A percentile compares a stretch with the other conserved stretches of the same genome.
Conservation (phyloP, 192 early-diverging fungal species). For the Haplosporangium gracile region DNA sequence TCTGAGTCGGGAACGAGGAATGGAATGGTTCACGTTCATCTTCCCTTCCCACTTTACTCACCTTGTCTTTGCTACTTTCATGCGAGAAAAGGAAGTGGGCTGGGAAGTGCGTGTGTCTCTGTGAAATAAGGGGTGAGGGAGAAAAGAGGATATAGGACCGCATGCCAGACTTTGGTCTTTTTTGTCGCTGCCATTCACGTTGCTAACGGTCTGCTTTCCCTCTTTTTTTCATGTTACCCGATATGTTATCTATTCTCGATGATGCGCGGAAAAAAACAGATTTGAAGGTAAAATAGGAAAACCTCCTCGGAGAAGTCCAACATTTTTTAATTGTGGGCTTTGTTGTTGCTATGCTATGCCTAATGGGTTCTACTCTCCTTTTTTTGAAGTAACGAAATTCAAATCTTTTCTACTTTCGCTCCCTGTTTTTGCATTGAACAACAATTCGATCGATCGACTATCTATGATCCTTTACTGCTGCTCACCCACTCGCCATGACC, state of each 20-base stretch:
- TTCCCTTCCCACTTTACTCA: not conserved
- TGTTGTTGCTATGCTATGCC: conserved; percentile 69
- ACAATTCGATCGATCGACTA: conserved; percentile 69
- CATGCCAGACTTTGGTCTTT: not conserved
- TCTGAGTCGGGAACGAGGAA: conserved; percentile 1
- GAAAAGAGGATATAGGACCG: not conserved
- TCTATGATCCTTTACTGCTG: conserved; percentile 75
- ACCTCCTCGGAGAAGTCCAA: conserved; percentile 26
- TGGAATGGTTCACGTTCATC: not conserved
- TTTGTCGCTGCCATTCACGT: not conserved
- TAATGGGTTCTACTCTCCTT: not conserved
- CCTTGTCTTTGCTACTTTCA: not conserved
- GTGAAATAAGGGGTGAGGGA: not conserved
- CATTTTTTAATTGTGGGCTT: conserved; percentile 68
- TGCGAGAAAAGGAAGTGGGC: not conserved
- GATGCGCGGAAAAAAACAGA: not conserved
- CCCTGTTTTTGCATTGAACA: conserved; percentile 24
- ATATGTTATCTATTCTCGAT: not conserved
- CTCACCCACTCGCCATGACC: conserved; percentile 61
- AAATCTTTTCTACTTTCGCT: conserved; percentile 54
- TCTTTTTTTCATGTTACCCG: not conserved
- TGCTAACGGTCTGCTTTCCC: not conserved
- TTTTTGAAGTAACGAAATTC: not conserved
- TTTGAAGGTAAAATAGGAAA: conserved; percentile 9
- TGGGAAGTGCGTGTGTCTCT: not conserved